A percentile compares a stretch with the other conserved stretches of the same genome.
Conservation (phyloP, 2,329 filamentous ascomycete genomes). For the Neofusicoccum cordaticola region DNA sequence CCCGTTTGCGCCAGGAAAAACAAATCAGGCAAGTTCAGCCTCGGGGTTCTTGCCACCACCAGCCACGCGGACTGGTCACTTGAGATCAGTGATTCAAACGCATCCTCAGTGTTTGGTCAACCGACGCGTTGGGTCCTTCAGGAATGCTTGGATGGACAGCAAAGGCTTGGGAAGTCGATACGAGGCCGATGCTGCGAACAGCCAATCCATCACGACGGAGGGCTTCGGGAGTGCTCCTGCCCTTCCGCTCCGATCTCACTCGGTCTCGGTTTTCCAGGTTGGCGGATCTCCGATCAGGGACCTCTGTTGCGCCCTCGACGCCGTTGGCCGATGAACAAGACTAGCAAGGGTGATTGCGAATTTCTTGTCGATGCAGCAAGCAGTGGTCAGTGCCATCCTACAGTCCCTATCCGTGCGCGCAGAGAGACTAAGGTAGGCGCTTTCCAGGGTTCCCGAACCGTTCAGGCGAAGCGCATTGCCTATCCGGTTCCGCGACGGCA, state of each 20-base stretch:
- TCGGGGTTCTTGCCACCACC: not conserved
- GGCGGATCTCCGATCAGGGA: not conserved
- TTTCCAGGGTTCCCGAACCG: not conserved
- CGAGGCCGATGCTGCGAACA: not conserved
- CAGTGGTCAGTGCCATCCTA: constrained; percentile 7
- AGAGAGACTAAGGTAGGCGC: not conserved
- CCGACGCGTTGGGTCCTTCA: no score
- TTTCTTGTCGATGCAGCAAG: constrained; percentile 6
- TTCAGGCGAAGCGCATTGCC: constrained; percentile 6
- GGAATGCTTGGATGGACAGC: not conserved
- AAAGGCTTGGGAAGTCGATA: not conserved
- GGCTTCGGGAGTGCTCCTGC: not conserved
- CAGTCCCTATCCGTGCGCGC: not conserved
- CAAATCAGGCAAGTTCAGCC: not conserved
- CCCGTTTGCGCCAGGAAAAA: not conserved
- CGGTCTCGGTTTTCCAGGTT: not conserved
- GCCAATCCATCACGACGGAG: not conserved
- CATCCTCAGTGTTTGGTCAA: no score
- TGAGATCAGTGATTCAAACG: not conserved
- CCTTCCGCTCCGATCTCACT: not conserved
- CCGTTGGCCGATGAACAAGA: not conserved
- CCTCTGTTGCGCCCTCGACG: not conserved
- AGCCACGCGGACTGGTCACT: no score
- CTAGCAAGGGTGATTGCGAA: not conserved
- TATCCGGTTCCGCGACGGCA: not conserved